Evolutionary conservation across 805 yeast species (phyloP).

Genomic region (Tetrapisispora arboricola): DNA sequence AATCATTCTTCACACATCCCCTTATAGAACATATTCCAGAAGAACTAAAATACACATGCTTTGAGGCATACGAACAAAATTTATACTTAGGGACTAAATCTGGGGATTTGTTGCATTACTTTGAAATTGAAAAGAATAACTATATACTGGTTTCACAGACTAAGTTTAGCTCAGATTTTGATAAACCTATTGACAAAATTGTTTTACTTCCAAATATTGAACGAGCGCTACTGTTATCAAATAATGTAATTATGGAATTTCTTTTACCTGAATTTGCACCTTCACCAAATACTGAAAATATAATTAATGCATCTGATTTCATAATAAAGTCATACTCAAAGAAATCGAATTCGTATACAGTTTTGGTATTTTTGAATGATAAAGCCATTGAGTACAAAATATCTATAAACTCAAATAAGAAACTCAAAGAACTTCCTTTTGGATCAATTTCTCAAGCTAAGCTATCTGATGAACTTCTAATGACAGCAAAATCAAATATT

Average conservation of each 20-base stretch:
- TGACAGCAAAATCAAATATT: slow-evolving; percentile 16
- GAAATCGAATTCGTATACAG: slow-evolving; percentile 10
- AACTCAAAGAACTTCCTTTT: slow-evolving; percentile 8
- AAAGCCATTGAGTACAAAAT: slow-evolving; percentile 9
- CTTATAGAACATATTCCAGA: slow-evolving; percentile 21
- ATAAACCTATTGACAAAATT: slow-evolving; percentile 17
- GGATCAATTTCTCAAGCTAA: slow-evolving; percentile 10
- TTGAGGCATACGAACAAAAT: slow-evolving; percentile 24
- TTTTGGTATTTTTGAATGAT: slow-evolving; percentile 11
- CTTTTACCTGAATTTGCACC: slow-evolving; percentile 30
- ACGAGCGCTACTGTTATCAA: slow-evolving; percentile 22
- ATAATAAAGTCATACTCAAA: slow-evolving; percentile 10
- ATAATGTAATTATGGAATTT: slow-evolving; percentile 14
- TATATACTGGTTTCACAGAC: slow-evolving; percentile 26
- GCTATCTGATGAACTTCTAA: slow-evolving; percentile 11
- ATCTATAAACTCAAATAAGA: slow-evolving; percentile 8
- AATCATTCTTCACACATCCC: slow-evolving; percentile 15
- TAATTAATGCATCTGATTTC: slow-evolving; percentile 15
- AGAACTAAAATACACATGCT: slow-evolving; percentile 16
- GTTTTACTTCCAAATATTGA: slow-evolving; percentile 22
- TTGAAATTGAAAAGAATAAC: slow-evolving; percentile 25
- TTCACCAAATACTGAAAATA: slow-evolving; percentile 16
- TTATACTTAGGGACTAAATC: slow-evolving; percentile 23
- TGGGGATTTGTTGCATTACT: slow-evolving; percentile 27
- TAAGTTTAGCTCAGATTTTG: slow-evolving; percentile 13